phyloP scores from a whole-genome alignment of 2,329 filamentous ascomycete genomes.

The Pseudogymnoascus sp. region DNA sequence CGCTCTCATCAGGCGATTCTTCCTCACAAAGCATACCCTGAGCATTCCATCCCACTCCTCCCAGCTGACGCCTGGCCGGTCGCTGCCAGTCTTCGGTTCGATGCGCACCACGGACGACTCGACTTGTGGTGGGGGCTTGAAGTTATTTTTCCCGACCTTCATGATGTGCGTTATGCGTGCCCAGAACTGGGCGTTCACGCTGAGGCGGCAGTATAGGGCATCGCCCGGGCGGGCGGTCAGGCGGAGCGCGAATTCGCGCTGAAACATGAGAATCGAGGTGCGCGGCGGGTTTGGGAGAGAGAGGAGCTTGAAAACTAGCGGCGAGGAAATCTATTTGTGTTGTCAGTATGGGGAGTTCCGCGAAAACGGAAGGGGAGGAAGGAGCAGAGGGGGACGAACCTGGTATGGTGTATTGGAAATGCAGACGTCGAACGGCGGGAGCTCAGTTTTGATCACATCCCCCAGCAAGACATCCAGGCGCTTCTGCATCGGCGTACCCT shows the following conservation, averaged over 20 bases:
- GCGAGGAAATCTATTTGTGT: slow-evolving; percentile 66
- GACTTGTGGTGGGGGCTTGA: slow-evolving; percentile 87
- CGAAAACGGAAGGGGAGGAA: neutral
- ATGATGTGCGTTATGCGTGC: slow-evolving; percentile 66
- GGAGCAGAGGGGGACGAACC: slow-evolving; percentile 30
- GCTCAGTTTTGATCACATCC: slow-evolving; percentile 80
- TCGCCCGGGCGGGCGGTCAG: slow-evolving; percentile 84
- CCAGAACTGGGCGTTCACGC: slow-evolving; percentile 93
- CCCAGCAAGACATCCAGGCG: slow-evolving; percentile 82
- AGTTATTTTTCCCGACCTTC: slow-evolving; percentile 95
- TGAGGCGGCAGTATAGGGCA: slow-evolving; percentile 81
- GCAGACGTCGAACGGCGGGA: slow-evolving; percentile 71
- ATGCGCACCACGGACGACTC: slow-evolving; percentile 87
- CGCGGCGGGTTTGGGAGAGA: slow-evolving; percentile 74
- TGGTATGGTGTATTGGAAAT: slow-evolving; percentile 64
- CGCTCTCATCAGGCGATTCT: slow-evolving; percentile 83
- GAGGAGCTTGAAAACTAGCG: slow-evolving; percentile 80
- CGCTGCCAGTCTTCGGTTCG: slow-evolving; percentile 71
- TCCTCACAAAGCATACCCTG: slow-evolving; percentile 73
- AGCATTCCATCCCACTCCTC: slow-evolving; percentile 93
- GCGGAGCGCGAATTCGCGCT: slow-evolving; percentile 87
- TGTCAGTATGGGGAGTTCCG: slow-evolving; percentile 17
- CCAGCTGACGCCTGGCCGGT: slow-evolving; percentile 79
- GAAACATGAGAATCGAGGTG: slow-evolving; percentile 88
- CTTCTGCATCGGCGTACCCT: slow-evolving; percentile 77